Base-by-base conservation (phyloP, 371 early-diverging fungal species). In the Haplosporangium sp. region DNA sequence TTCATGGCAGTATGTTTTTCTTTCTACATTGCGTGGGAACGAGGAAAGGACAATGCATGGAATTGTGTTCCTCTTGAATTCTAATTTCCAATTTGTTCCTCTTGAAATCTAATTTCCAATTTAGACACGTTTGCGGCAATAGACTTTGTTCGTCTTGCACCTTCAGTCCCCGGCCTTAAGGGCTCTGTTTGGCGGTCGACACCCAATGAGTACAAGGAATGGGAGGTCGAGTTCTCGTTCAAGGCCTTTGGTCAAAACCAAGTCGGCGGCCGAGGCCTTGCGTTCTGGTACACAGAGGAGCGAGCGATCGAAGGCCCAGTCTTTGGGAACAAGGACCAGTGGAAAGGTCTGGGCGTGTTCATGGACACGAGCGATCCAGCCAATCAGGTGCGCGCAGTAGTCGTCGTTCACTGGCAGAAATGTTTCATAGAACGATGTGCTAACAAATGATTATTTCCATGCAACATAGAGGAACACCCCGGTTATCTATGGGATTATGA, bases 241-340 rank as follows among this genome's bases (percentile, higher is more conserved):
- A 82, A 74, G 43, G 86, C 92, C 5, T 80, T 79, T 41, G 96
- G 96, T 1, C 85, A 86, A 13, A 84, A 86, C 42, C 73, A 84
- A 57, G 76, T 88, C 40, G 95, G 96, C 20, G 94, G 94, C 47
- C 87, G 91, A 46, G 96, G 96, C n/a, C 64, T 96, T 14, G 94
- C 94, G 11, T 89, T 96, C 66, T 96, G 96, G 96, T 94, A 94
- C 74, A 89, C 93, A 6, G 83, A 89, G 59, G 90, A 91, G 23
- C 80, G 74, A 0, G 83, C 82, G 37, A 52, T 81, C n/a, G 72
- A 82, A 14, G 95, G 94, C 0, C 91, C 91, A 6, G 82, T 93
- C 13, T 91, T 87, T 83, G 95, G 95, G 5, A 85, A 80, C 54
- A 81, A 83, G 54, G 94, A 94, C 69, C 69, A 84, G 52, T 95